Evolutionary conservation across 192 early-diverging fungal genomes (phyloP), one percentile per base, ranked within the genome.

Genomic region (Coemansia sp.): DNA sequence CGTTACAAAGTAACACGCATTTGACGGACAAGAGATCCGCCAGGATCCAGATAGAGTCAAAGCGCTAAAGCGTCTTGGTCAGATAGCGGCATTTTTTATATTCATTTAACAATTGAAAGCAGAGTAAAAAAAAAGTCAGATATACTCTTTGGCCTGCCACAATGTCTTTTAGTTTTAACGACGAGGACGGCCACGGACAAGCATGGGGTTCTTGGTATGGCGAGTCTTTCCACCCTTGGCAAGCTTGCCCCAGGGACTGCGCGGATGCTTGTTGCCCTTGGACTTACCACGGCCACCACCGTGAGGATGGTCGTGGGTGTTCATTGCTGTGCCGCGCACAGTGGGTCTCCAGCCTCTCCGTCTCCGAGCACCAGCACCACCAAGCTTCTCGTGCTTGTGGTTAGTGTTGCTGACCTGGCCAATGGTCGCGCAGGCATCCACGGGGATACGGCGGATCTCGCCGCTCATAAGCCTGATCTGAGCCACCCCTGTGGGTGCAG

Each of bases 321-420:
- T 97, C 92, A 92, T 92, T n/a, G 95, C 94, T 65, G 95, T 92
- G 89, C 97, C 97, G 72, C 97, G 90, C 61, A 97, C 95, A 22
- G 87, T 88, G 15, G 97, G 97, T 61, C 97, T 88, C 76, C 90
- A 89, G n/a, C 96, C 96, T 45, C 88, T 78, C 73, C 91, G 87
- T 58, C 95, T 76, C 43, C 85, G 79, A 43, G 92, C 90, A 55
- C 97, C 97, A 61, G 97, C 97, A 65, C 95, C 93, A 51, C 97
- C 97, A 71, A 92, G 85, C 70, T 87, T 91, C 66, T 89, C 84
- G 81, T 92, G 91, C 83, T 93, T 92, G 85, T 97, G 92, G 83
- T 94, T 90, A 35, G 92, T 85, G 75, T 98, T 98, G 67, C 90
- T 92, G 20, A 96, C 92, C 17, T 85, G 85, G 20, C 97, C 97